Conservation (phyloP, 345 rosid genomes). For the Balakata baccata region DNA sequence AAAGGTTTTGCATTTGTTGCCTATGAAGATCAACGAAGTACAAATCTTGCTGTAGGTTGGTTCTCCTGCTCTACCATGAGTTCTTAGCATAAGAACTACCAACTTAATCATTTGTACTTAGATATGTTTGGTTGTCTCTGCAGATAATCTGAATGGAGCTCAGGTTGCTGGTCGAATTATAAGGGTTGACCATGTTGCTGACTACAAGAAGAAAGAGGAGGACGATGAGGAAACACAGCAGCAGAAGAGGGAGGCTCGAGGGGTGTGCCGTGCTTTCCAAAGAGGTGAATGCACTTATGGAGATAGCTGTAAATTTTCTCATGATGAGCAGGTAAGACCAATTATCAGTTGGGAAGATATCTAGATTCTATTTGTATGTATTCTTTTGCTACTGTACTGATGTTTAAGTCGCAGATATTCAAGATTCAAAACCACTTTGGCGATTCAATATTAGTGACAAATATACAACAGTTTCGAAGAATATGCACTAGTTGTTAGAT, state of each 20-base stretch:
- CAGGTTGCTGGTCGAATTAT: constrained; percentile 62
- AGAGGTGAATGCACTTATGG: constrained; percentile 89
- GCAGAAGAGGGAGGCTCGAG: constrained; percentile 81
- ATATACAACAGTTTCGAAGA: background rate
- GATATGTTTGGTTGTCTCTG: constrained; percentile 9
- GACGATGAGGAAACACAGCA: constrained; percentile 72
- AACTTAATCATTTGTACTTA: background rate
- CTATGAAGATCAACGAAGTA: constrained; percentile 92
- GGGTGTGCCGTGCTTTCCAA: constrained; percentile 90
- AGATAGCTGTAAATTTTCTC: constrained; percentile 83
- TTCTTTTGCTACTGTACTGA: background rate
- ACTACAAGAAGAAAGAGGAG: constrained; percentile 75
- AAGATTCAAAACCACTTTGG: background rate
- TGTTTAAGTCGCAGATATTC: background rate
- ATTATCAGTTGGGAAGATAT: background rate
- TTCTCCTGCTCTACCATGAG: background rate
- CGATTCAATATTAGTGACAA: background rate
- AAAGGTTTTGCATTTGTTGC: constrained; percentile 89
- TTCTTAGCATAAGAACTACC: background rate
- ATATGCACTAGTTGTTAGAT: background rate
- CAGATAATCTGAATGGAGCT: constrained; percentile 89
- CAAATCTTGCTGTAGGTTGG: constrained; percentile 88
- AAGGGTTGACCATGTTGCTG: constrained; percentile 68
- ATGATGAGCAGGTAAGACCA: constrained; percentile 67
- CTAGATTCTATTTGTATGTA: background rate